A percentile compares a stretch with the other conserved stretches of the same genome.
Evolutionary conservation across 768 basidiomycete species (phyloP).

Genomic region (Lactarius quietus): DNA sequence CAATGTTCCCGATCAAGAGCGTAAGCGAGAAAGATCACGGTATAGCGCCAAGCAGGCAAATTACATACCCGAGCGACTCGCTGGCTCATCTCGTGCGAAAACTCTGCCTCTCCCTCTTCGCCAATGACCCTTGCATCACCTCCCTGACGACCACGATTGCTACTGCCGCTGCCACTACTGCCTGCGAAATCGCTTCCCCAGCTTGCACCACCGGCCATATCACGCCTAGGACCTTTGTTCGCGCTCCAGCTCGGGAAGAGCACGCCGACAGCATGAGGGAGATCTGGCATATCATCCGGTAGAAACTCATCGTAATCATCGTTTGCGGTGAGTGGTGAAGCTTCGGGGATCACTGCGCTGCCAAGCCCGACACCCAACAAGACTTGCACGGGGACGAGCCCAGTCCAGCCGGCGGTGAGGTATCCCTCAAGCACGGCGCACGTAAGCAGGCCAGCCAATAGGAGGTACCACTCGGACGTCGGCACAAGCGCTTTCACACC

Average conservation of each 20-base stretch:
- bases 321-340: constrained; percentile 7
- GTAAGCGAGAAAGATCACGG: not conserved
- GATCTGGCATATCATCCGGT: constrained; percentile 70
- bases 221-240: constrained; percentile 32
- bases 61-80: constrained; percentile 61
- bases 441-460: constrained; percentile 71
- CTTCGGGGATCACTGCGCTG: not conserved
- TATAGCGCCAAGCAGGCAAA: constrained; percentile 1
- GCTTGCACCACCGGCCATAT: constrained; percentile 41
- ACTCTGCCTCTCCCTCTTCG: constrained; percentile 64
- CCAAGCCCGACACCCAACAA: constrained; percentile 71
- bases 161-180: constrained; percentile 52
- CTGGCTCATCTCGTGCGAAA: constrained; percentile 69
- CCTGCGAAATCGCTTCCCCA: constrained; percentile 64
- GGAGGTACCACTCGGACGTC: constrained; percentile 76
- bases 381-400: constrained; percentile 63
- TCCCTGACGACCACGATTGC: not conserved
- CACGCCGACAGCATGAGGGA: constrained; percentile 61
- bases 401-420: constrained; percentile 76
- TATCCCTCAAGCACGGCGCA: constrained; percentile 87
- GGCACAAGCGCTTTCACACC: constrained; percentile 50
- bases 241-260: constrained; percentile 52
- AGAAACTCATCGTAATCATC: constrained; percentile 56
- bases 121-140: constrained; percentile 15
- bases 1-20: constrained; percentile 7